Evolutionary conservation across 257 asterid species (phyloP).

Genomic region (Nicotiana tomentosiformis): DNA sequence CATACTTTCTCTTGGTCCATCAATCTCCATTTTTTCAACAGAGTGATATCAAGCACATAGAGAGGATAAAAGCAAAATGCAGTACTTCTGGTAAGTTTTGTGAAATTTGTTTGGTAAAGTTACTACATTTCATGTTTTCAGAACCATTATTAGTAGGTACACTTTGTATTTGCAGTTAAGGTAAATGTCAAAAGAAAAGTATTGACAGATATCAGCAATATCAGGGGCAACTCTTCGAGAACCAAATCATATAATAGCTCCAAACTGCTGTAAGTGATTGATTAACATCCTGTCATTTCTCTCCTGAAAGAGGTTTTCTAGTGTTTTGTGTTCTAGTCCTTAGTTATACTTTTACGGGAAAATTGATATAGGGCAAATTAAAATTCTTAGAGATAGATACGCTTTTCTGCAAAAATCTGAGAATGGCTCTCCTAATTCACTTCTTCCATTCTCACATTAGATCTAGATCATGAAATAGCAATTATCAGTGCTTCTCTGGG

Average conservation of each 20-base stretch:
- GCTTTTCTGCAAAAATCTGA: not conserved
- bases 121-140: not conserved
- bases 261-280: slow-evolving; percentile 45
- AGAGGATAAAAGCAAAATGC: slow-evolving; percentile 40
- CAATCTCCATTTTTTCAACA: slow-evolving; percentile 25
- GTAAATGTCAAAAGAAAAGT: slow-evolving; percentile 54
- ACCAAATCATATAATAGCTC: slow-evolving; percentile 31
- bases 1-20: slow-evolving; percentile 3
- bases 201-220: slow-evolving; percentile 79
- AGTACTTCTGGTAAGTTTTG: slow-evolving; percentile 38
- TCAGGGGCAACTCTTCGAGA: slow-evolving; percentile 37
- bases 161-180: slow-evolving; percentile 37
- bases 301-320: not conserved
- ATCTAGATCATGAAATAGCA: not conserved
- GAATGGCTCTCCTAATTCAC: not conserved
- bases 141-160: not conserved
- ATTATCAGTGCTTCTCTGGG: not conserved
- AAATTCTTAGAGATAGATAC: not conserved
- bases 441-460: not conserved
- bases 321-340: slow-evolving; percentile 4
- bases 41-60: slow-evolving; percentile 38
- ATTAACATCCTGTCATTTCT: not conserved
- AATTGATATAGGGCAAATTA: not conserved
- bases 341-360: not conserved
- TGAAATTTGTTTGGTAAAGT: not conserved